These are phyloP conservation scores for Cryphonectria carpinicola DNA, from an alignment of 2,329 filamentous ascomycete species.

Conservation along the genomic window DNA sequence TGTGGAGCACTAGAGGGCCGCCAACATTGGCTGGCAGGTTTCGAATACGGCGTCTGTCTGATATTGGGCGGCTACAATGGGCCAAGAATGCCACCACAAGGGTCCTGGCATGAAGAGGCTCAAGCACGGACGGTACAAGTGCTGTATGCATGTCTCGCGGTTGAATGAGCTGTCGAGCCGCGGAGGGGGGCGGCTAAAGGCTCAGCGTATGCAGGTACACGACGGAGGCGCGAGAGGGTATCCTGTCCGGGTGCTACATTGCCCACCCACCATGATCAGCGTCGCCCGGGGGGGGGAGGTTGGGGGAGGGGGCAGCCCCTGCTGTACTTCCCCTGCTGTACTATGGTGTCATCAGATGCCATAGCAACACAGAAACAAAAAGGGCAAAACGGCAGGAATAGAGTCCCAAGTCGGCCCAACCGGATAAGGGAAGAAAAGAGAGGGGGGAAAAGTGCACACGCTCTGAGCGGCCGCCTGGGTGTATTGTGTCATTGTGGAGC, in stretches of 20 bases:
- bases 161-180: slow-evolving; percentile 5
- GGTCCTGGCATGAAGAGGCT: slow-evolving; percentile 25
- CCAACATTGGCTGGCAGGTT: slow-evolving; percentile 55
- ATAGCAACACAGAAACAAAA: not conserved
- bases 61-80: slow-evolving; percentile 50
- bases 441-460: not conserved
- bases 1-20: slow-evolving; percentile 44
- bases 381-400: slow-evolving; percentile 9
- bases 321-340: no score
- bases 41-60: slow-evolving; percentile 53
- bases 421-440: not conserved
- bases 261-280: not conserved
- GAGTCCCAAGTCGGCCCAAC: not conserved
- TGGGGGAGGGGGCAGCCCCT: no score
- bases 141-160: slow-evolving; percentile 14
- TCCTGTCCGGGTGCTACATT: not conserved
- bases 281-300: no score
- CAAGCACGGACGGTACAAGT: slow-evolving; percentile 11
- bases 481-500: slow-evolving; percentile 8
- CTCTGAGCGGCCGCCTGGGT: not conserved
- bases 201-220: slow-evolving; percentile 15
- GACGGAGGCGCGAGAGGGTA: not conserved
- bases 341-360: not conserved
- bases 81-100: slow-evolving; percentile 28
- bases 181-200: slow-evolving; percentile 26